Conservation (phyloP, 345 rosid species). For the Ceriops zippeliana region DNA sequence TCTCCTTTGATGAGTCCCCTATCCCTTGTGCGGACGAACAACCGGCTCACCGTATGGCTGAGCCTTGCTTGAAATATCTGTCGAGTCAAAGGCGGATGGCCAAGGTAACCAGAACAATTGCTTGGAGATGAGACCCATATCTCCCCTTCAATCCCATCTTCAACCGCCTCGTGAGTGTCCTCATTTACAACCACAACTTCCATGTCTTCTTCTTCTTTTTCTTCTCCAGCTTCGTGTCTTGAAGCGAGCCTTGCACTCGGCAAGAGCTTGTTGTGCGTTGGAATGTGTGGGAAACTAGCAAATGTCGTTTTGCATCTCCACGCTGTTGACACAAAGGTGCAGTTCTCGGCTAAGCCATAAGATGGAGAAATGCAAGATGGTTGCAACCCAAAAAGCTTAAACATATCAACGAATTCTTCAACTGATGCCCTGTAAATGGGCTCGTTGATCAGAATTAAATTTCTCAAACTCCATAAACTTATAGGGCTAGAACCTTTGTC, state of each 20-base stretch:
- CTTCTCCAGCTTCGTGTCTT: constrained; percentile 3
- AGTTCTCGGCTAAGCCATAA: constrained; percentile 60
- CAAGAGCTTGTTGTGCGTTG: constrained; percentile 45
- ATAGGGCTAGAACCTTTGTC: constrained; percentile 21
- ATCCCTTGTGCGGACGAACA: constrained; percentile 50
- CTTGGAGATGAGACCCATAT: constrained; percentile 70
- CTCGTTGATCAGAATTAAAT: constrained; percentile 55
- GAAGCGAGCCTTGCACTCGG: constrained; percentile 46
- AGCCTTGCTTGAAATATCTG: constrained; percentile 44
- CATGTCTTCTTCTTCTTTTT: constrained; percentile 40
- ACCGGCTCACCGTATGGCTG: constrained; percentile 17
- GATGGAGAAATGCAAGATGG: constrained; percentile 54
- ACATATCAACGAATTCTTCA: constrained; percentile 41
- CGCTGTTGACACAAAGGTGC: constrained; percentile 64
- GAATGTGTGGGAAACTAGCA: constrained; percentile 24
- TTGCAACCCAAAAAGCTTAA: constrained; percentile 38
- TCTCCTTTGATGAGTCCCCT: constrained; percentile 48
- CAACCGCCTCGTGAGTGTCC: constrained; percentile 37
- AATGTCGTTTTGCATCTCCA: constrained; percentile 38
- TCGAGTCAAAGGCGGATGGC: constrained; percentile 47
- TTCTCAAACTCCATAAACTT: constrained; percentile 40
- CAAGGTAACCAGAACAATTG: constrained; percentile 52
- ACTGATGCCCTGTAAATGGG: constrained; percentile 43
- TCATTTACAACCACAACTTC: constrained; percentile 47
- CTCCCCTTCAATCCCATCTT: constrained; percentile 58